These are phyloP conservation scores for Heliocybe sulcata DNA, from an alignment of 1,284 basidiomycete genomes.

Conservation along the genomic window DNA sequence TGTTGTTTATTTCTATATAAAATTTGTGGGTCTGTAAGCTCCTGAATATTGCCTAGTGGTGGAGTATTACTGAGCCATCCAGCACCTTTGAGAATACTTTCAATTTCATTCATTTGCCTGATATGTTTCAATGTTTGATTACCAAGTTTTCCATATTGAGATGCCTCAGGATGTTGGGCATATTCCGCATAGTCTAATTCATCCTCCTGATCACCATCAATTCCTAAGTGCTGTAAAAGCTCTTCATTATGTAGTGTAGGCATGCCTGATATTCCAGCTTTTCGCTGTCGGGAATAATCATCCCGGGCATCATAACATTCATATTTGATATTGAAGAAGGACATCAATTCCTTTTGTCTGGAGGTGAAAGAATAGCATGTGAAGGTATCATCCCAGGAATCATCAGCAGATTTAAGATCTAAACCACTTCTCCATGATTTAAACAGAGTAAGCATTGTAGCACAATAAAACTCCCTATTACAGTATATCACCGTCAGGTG, in stretches of 20 bases:
- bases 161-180: neutral
- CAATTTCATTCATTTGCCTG: conserved; percentile 1
- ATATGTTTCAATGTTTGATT: neutral
- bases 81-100: neutral
- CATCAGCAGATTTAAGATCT: conserved; percentile 7
- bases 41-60: neutral
- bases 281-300: conserved; percentile 9
- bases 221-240: neutral
- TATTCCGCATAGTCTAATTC: neutral
- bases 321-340: conserved; percentile 15
- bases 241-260: neutral
- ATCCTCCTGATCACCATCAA: neutral
- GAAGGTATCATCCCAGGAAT: conserved; percentile 12
- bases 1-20: neutral
- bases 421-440: conserved; percentile 7
- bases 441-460: conserved; percentile 10
- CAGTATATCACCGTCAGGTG: no score
- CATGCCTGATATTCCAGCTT: neutral
- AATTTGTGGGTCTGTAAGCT: neutral
- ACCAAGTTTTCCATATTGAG: neutral
- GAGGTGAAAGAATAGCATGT: conserved; percentile 6
- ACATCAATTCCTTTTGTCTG: conserved; percentile 10
- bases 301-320: conserved; percentile 18
- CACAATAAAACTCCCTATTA: conserved; percentile 15
- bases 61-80: neutral